phyloP scores from a whole-genome alignment of 2,329 filamentous ascomycete genomes.

The Clathrospora elynae region DNA sequence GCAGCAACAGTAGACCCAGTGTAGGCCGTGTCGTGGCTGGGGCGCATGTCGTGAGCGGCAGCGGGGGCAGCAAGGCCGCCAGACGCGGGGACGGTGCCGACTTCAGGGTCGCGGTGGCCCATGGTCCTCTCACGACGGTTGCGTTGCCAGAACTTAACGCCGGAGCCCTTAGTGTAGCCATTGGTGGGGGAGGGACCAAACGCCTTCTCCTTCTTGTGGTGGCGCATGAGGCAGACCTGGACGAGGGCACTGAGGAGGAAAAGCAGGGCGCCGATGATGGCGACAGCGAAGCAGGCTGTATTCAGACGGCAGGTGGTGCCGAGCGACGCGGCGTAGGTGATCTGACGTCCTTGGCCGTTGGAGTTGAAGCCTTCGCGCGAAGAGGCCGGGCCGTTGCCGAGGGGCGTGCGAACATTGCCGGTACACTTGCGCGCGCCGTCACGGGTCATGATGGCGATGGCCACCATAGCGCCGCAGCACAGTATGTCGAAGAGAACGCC shows the following conservation, averaged over 20 bases:
- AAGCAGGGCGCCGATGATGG: slow-evolving; percentile 76
- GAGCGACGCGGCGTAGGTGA: slow-evolving; percentile 54
- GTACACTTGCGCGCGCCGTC: slow-evolving; percentile 70
- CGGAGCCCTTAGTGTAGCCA: slow-evolving; percentile 68
- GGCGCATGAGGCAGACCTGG: slow-evolving; percentile 69
- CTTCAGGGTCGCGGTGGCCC: slow-evolving; percentile 51
- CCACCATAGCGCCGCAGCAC: slow-evolving; percentile 79
- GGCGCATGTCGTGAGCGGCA: slow-evolving; percentile 45
- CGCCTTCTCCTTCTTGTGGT: slow-evolving; percentile 75
- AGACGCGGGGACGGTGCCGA: slow-evolving; percentile 40
- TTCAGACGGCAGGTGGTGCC: slow-evolving; percentile 75
- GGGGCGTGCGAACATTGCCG: slow-evolving; percentile 67
- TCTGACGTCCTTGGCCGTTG: slow-evolving; percentile 46
- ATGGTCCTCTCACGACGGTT: slow-evolving; percentile 41
- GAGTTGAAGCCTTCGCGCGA: slow-evolving; percentile 57
- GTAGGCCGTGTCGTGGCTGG: slow-evolving; percentile 57
- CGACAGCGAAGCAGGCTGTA: slow-evolving; percentile 75
- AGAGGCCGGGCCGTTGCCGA: slow-evolving; percentile 66
- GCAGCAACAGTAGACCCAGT: slow-evolving; percentile 54
- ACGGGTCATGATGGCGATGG: slow-evolving; percentile 76
- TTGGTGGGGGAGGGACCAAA: slow-evolving; percentile 69
- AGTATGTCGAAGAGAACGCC: slow-evolving; percentile 76
- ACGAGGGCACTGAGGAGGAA: slow-evolving; percentile 74
- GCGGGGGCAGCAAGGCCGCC: slow-evolving; percentile 23
- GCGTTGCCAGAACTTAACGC: slow-evolving; percentile 55